Evolutionary conservation across 441 rosid species (phyloP).

Genomic region (Sinapis alba): DNA sequence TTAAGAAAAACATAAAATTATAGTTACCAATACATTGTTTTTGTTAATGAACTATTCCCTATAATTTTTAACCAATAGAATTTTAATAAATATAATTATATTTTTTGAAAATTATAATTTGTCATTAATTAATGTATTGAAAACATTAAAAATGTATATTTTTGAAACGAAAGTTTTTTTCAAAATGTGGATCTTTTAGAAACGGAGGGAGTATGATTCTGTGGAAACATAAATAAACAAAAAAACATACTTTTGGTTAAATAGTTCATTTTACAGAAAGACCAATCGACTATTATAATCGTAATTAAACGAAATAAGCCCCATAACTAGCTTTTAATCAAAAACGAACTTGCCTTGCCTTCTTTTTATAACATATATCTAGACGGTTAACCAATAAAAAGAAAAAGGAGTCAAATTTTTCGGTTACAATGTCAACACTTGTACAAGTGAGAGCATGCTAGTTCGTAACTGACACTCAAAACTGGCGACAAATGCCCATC

Average conservation of each 20-base stretch:
- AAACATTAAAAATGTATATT: no score
- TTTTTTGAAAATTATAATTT: no score
- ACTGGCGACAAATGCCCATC: constrained; percentile 24
- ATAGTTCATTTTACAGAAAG: background rate
- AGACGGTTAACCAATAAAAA: background rate
- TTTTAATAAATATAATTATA: no score
- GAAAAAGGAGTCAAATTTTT: background rate
- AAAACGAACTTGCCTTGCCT: background rate
- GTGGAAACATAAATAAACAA: no score
- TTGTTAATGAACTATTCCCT: no score
- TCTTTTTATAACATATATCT: background rate
- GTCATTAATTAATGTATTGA: no score
- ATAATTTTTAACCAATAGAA: no score
- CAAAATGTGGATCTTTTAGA: no score
- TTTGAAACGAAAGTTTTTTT: no score
- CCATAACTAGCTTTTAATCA: background rate
- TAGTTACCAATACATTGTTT: no score
- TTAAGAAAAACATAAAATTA: no score
- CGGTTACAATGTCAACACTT: constrained; percentile 21
- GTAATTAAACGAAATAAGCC: background rate
- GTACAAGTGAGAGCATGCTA: background rate
- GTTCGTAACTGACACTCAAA: constrained; percentile 25
- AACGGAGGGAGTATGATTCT: no score
- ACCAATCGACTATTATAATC: background rate
- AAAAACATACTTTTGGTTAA: background rate